Base-by-base conservation (phyloP, 1,284 basidiomycete species). In the Apiotrichum gamsii region DNA sequence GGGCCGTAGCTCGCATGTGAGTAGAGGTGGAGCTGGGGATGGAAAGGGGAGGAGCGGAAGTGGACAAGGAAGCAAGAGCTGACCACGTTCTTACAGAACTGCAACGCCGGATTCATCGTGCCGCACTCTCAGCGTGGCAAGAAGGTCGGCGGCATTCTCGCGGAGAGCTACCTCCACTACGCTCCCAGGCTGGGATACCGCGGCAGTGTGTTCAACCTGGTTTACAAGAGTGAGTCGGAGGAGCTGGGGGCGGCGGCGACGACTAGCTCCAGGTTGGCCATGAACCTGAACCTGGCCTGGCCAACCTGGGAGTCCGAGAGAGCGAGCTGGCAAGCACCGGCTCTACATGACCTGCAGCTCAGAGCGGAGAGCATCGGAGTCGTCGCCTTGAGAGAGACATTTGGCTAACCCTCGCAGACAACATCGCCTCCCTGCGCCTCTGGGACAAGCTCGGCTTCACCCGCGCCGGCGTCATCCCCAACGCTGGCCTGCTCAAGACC, bases 131-230 rank as follows among this genome's bases (percentile, higher is more conserved):
- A 83, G 43, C 79, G 90, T 23, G 82, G 82, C 5, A 73, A 77
- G 32, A 84, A 86, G 32, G 79, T 88, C 55, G 90, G 90, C 11
- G 72, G 75, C 28, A 75, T 82, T 2, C 80, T 96, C 24, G 90
- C 85, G 1, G 79, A 78, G 52, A 87, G 86, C 4, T 96, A 82
- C 73, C 74, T 94, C 11, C 74, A 87, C 64, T 90, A 88, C 60
- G 93, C 80, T 0, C 90, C 88, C 4, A 48, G 46, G 11, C 46
- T 70, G 13, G 77, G 90, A 9, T 96, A 93, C 75, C 78, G 82
- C 58, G 87, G 81, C 0, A 90, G 85, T 59, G 87, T 96, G 15
- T 96, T 95, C 77, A 96, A 96, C 67, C 78, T 96, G 38, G 90
- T 95, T 29, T 96, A 87, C 71, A 81, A 82, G 31, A 90, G 84